A percentile compares a stretch with the other conserved stretches of the same genome.
phyloP scores from a whole-genome alignment of 371 early-diverging fungal genomes.

The Actinomucor elegans region DNA sequence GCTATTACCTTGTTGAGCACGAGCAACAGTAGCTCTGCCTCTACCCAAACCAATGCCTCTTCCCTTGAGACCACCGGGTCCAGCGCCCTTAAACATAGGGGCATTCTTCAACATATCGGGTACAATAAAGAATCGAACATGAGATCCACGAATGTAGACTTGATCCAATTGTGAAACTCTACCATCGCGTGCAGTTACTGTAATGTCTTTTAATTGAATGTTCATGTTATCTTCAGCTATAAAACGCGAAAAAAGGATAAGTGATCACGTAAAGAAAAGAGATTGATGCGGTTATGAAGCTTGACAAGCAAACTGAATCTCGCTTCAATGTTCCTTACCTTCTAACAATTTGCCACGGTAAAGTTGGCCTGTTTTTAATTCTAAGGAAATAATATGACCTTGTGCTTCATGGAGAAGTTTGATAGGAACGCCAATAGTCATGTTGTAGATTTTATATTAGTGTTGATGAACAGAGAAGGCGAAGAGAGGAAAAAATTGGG shows the following conservation, averaged over 20 bases:
- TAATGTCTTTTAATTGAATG: slow-evolving; percentile 91
- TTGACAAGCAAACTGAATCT: too few relatives aligned
- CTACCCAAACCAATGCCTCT: slow-evolving; percentile 85
- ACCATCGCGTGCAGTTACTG: slow-evolving; percentile 91
- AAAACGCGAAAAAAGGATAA: not conserved
- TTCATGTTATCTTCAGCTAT: slow-evolving; percentile 99
- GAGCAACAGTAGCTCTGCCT: slow-evolving; percentile 84
- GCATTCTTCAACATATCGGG: slow-evolving; percentile 99
- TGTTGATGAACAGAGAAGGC: not conserved
- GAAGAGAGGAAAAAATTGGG: not conserved
- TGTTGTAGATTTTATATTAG: slow-evolving; percentile 21
- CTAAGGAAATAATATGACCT: slow-evolving; percentile 94
- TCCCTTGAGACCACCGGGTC: slow-evolving; percentile 79
- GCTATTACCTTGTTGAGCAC: slow-evolving; percentile 69
- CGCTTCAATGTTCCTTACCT: slow-evolving; percentile 49
- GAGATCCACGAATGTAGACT: slow-evolving; percentile 95
- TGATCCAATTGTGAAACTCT: slow-evolving; percentile 90
- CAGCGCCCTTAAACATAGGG: slow-evolving; percentile 93
- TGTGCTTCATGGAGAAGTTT: slow-evolving; percentile 97
- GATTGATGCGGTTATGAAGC: not conserved
- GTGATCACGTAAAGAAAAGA: not conserved
- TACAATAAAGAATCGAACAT: slow-evolving; percentile 94
- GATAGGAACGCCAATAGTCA: slow-evolving; percentile 93
- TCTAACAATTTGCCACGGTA: slow-evolving; percentile 95
- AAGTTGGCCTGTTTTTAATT: slow-evolving; percentile 90